These are phyloP conservation scores for Tricholoma matsutake DNA, from an alignment of 768 basidiomycete genomes.

Conservation along the genomic window DNA sequence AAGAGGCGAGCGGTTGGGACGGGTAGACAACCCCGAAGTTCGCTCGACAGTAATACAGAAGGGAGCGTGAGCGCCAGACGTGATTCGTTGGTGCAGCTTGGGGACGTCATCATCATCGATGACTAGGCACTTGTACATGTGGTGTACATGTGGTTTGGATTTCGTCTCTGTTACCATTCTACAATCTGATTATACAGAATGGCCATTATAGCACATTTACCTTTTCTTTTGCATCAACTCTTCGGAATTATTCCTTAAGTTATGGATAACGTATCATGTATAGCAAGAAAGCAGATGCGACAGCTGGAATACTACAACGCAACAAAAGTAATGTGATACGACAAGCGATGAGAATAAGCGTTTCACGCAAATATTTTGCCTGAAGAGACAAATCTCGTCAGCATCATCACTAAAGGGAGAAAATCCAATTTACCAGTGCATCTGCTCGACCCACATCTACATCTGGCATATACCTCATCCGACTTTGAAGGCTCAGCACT, in stretches of 20 bases:
- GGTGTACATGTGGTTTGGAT: neutral
- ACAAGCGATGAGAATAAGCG: neutral
- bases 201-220: neutral
- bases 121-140: slow-evolving; percentile 12
- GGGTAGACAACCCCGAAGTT: slow-evolving; percentile 15
- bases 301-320: neutral
- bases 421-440: slow-evolving; percentile 40
- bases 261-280: neutral
- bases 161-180: neutral
- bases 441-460: slow-evolving; percentile 49
- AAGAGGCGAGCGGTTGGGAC: slow-evolving; percentile 20
- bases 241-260: neutral
- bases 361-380: neutral
- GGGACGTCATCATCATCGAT: slow-evolving; percentile 46
- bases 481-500: slow-evolving; percentile 13
- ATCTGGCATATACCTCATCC: slow-evolving; percentile 45
- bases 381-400: neutral
- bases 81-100: slow-evolving; percentile 17
- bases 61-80: slow-evolving; percentile 14
- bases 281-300: neutral
- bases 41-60: slow-evolving; percentile 6
- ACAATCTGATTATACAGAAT: neutral
- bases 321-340: neutral
- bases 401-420: neutral
- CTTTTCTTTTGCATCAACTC: neutral